phyloP scores from a whole-genome alignment of 2,329 filamentous ascomycete genomes.

The Exophiala spinifera region DNA sequence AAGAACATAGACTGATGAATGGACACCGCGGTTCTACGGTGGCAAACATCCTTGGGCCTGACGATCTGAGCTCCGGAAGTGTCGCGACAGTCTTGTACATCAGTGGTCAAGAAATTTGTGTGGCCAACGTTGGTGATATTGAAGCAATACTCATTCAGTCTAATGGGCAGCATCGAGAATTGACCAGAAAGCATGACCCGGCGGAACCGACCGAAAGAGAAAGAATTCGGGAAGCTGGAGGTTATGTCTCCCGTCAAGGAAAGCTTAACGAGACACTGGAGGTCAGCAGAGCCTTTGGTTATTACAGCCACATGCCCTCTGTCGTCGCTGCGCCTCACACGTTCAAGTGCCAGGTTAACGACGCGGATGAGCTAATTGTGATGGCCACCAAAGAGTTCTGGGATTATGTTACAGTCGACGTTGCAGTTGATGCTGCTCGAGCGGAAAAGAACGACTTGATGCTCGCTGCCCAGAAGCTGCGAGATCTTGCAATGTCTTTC shows the following conservation, averaged over 20 bases:
- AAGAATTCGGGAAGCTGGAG: slow-evolving; percentile 88
- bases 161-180: slow-evolving; percentile 75
- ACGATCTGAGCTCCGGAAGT: slow-evolving; percentile 85
- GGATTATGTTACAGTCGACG: slow-evolving; percentile 86
- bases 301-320: slow-evolving; percentile 85
- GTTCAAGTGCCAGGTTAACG: slow-evolving; percentile 70
- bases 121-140: slow-evolving; percentile 92
- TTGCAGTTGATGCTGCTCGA: slow-evolving; percentile 87
- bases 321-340: slow-evolving; percentile 89
- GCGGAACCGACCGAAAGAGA: slow-evolving; percentile 79
- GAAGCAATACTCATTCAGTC: slow-evolving; percentile 94
- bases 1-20: slow-evolving; percentile 48
- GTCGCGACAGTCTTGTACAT: slow-evolving; percentile 91
- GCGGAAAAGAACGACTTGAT: slow-evolving; percentile 86
- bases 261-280: slow-evolving; percentile 88
- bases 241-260: slow-evolving; percentile 92
- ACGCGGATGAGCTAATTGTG: slow-evolving; percentile 90
- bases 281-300: slow-evolving; percentile 92
- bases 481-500: slow-evolving; percentile 93
- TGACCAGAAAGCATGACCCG: slow-evolving; percentile 91
- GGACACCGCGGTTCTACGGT: slow-evolving; percentile 67
- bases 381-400: slow-evolving; percentile 90
- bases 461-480: slow-evolving; percentile 89
- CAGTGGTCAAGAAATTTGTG: slow-evolving; percentile 82
- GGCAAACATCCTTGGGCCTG: slow-evolving; percentile 75